Evolutionary conservation across 805 yeast species (phyloP), one percentile per base, ranked within the genome.

Genomic region (Wickerhamomyces strasburgensis): DNA sequence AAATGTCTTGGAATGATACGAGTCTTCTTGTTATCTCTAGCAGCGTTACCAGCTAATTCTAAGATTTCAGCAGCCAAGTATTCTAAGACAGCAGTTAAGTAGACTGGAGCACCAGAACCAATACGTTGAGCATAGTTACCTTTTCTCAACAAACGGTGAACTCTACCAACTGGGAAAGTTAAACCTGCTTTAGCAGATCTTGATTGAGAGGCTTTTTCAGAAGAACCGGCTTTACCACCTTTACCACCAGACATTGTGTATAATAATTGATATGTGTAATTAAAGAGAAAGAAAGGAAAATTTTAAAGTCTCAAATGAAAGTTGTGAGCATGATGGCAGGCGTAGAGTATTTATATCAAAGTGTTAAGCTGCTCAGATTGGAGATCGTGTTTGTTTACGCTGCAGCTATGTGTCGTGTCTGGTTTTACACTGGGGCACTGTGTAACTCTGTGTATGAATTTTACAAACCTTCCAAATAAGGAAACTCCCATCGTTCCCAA

Each of bases 121-220:
- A 90, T 83, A 75, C 98, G 83, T 74, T 89, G 95, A 62, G 97
- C 95, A 75, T 90, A 86, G 82, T 89, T 86, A 67, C 96, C 96
- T 73, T 84, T 87, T 80, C 95, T 86, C 62, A 90, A 73, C 57
- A 89, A 78, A 74, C 97, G 82, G 78, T 90, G 96, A 56, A 90
- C 93, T 81, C 98, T 89, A 70, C 98, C 98, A 54, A 90, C 98
- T 74, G 98, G 98, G 94, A 90, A 90, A 59, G 95, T 86, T 64
- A 90, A 80, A 69, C 97, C 98, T 64, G 98, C 97, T 78, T 88
- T 90, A 49, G 96, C 82, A 56, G 98, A 90, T 81, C 98, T 87
- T 40, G 97, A 84, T 75, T 90, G 93, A 63, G 97, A 83, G 60
- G 95, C 88, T 73, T 90, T 90, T 66, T 87, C 89, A 58, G 94